Evolutionary conservation across 2,329 filamentous ascomycete genomes (phyloP).

Genomic region (Harringtonia lauricola): DNA sequence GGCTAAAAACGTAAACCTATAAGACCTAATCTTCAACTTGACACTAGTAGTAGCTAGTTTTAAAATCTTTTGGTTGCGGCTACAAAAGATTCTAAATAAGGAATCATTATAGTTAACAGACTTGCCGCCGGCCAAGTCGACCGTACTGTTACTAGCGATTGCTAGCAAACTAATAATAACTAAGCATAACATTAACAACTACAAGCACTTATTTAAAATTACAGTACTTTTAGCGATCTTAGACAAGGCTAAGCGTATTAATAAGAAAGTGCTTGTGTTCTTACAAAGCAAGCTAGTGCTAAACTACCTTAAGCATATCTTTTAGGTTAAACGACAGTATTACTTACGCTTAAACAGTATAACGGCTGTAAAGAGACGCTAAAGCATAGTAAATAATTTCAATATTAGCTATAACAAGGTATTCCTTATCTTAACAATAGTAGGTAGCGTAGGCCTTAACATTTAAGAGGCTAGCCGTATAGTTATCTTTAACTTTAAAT

Average conservation of each 20-base stretch:
- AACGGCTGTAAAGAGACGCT: slow-evolving; percentile 45
- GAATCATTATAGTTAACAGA: too few relatives aligned
- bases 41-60: slow-evolving; percentile 43
- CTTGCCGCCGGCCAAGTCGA: too few relatives aligned
- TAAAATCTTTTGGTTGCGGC: slow-evolving; percentile 29
- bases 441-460: slow-evolving; percentile 76
- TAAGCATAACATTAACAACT: slow-evolving; percentile 28
- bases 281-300: slow-evolving; percentile 61
- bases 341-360: slow-evolving; percentile 56
- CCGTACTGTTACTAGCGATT: slow-evolving; percentile 17
- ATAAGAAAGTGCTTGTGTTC: slow-evolving; percentile 74
- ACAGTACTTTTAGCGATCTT: slow-evolving; percentile 58
- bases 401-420: slow-evolving; percentile 47
- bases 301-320: slow-evolving; percentile 52
- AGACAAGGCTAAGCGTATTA: slow-evolving; percentile 43
- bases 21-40: slow-evolving; percentile 31
- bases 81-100: slow-evolving; percentile 16
- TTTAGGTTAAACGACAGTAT: slow-evolving; percentile 35
- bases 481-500: slow-evolving; percentile 74
- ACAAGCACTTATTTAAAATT: slow-evolving; percentile 56
- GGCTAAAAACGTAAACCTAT: slow-evolving; percentile 13
- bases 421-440: slow-evolving; percentile 72
- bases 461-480: slow-evolving; percentile 76
- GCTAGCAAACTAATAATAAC: slow-evolving; percentile 23
- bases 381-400: slow-evolving; percentile 56